These are phyloP conservation scores for Stevia rebaudiana DNA, from an alignment of 140 eudicot genomes.

Conservation along the genomic window DNA sequence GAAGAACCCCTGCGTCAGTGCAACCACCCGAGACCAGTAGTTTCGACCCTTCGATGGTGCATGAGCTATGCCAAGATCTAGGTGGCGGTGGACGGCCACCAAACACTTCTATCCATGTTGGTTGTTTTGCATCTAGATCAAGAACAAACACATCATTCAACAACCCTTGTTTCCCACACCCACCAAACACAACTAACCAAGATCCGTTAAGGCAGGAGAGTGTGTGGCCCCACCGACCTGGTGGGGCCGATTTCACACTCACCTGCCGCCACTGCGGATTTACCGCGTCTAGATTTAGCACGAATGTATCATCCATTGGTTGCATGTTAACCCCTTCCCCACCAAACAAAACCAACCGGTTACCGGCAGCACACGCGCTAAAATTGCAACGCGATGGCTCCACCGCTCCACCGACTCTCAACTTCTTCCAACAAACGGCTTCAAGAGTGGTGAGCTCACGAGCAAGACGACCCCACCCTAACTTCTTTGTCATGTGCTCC, in stretches of 20 bases:
- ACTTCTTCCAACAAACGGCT: slow-evolving; percentile 86
- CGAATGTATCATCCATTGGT: slow-evolving; percentile 98
- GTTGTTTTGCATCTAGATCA: slow-evolving; percentile 88
- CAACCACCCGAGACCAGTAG: slow-evolving; percentile 96
- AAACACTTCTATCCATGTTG: slow-evolving; percentile 84
- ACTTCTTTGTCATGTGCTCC: slow-evolving; percentile 69
- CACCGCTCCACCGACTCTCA: slow-evolving; percentile 84
- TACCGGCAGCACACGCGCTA: slow-evolving; percentile 96
- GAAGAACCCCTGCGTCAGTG: slow-evolving; percentile 86
- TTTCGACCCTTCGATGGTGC: slow-evolving; percentile 90
- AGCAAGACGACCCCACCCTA: slow-evolving; percentile 98
- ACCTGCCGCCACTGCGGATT: slow-evolving; percentile 84
- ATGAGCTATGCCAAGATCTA: slow-evolving; percentile 96
- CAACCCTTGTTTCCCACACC: slow-evolving; percentile 87
- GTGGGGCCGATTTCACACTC: slow-evolving; percentile 77
- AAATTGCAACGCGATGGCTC: slow-evolving; percentile 96
- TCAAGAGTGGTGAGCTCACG: slow-evolving; percentile 91
- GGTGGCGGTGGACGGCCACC: slow-evolving; percentile 83
- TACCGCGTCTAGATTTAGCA: slow-evolving; percentile 69
- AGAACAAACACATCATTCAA: slow-evolving; percentile 90
- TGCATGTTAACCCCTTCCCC: slow-evolving; percentile 99
- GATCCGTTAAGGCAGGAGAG: slow-evolving; percentile 87
- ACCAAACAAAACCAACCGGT: slow-evolving; percentile 82
- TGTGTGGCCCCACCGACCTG: slow-evolving; percentile 99
- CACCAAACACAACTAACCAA: slow-evolving; percentile 89